Percentiles rank a stretch among this genome's conserved stretches.
Conservation (phyloP, 108 stramenopile genomes). For the Nitzschia inconspicua region DNA sequence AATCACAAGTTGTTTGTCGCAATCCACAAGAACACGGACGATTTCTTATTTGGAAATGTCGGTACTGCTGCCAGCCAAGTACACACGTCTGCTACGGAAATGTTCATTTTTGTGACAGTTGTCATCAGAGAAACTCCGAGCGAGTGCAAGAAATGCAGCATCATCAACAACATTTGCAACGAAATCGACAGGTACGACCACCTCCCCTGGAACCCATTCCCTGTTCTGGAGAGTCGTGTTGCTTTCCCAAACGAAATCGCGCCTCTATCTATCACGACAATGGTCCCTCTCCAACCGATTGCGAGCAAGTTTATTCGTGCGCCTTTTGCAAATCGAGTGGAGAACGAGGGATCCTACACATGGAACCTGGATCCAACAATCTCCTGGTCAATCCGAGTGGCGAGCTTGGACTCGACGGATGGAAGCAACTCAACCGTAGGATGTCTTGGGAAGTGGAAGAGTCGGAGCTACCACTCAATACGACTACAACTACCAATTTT, state of each 20-base stretch:
- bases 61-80: slow-evolving; percentile 64
- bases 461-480: slow-evolving; percentile 35
- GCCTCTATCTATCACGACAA: slow-evolving; percentile 32
- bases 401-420: slow-evolving; percentile 34
- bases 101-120: slow-evolving; percentile 59
- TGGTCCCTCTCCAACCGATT: slow-evolving; percentile 34
- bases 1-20: slow-evolving; percentile 41
- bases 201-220: slow-evolving; percentile 39
- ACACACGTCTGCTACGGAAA: slow-evolving; percentile 57
- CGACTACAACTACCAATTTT: slow-evolving; percentile 45
- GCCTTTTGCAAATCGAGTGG: slow-evolving; percentile 30
- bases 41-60: slow-evolving; percentile 62
- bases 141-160: slow-evolving; percentile 20
- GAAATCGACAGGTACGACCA: slow-evolving; percentile 11
- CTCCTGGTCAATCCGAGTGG: slow-evolving; percentile 64
- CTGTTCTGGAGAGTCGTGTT: slow-evolving; percentile 39
- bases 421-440: slow-evolving; percentile 18
- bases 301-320: slow-evolving; percentile 67
- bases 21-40: slow-evolving; percentile 45
- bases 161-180: slow-evolving; percentile 12
- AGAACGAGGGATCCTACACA: neutral
- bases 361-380: slow-evolving; percentile 47
- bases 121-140: slow-evolving; percentile 54
- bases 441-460: slow-evolving; percentile 21
- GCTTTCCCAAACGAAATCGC: slow-evolving; percentile 41